Evolutionary conservation across 148 eudicot genomes (phyloP), one percentile per base, ranked within the genome.

Genomic region (Beta vulgaris): DNA sequence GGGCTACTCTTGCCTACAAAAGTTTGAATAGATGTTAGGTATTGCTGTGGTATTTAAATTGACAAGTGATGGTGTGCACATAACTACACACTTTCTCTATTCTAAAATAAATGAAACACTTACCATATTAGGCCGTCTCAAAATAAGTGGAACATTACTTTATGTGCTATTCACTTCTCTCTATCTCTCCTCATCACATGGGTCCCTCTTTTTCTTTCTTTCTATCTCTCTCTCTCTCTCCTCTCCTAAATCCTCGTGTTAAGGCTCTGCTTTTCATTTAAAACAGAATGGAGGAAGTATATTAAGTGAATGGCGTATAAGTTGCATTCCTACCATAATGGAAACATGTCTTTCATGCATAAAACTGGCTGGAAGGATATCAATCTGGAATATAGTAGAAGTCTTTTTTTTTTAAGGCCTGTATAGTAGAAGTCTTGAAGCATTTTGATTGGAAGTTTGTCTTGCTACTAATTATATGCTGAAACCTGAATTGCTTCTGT

Each of bases 401-500:
- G 54, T 51, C 36, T 46, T 37, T n/a, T n/a, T n/a, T n/a, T n/a
- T n/a, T n/a, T n/a, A n/a, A n/a, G n/a, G n/a, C n/a, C n/a, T 48
- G 19, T 68, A 19, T 42, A 48, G 53, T 4, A 12, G 46, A 64
- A 46, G 54, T 51, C 36, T 46, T 37, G n/a, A 34, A 71, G 19
- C 64, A 15, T 62, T 14, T 29, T 28, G 9, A 53, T 43, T 61
- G 55, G 26, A 35, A 44, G 11, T 13, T 4, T 12, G 2, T 60
- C 25, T 26, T 49, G 37, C 40, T 48, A 32, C 37, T 36, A 42
- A 7, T 11, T 12, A 13, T 31, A 34, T 35, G 19, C 18, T 57
- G 37, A 65, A 65, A n/a, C 37, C 53, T 81, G 74, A 76, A 36
- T 34, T 37, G 63, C 49, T 37, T 58, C 34, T 35, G 18, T 69